These are phyloP conservation scores for Bryoerythrophyllum caledonicum DNA, from an alignment of 225 moss, liverwort and hornwort species.

Conservation along the genomic window DNA sequence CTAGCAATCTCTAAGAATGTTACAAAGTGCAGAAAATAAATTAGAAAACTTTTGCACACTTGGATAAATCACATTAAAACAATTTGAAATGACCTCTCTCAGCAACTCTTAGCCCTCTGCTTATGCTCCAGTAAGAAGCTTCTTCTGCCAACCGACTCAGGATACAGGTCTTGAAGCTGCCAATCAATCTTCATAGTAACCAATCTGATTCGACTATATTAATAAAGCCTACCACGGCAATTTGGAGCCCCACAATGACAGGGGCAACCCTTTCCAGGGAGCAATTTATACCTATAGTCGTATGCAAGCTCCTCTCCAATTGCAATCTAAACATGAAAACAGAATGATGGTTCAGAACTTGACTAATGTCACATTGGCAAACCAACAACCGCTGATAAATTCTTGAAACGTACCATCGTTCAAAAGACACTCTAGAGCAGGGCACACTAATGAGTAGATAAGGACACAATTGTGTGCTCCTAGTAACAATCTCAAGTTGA, in stretches of 20 bases:
- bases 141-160: slow-evolving; percentile 4
- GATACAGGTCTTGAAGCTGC: slow-evolving; percentile 11
- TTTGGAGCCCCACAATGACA: slow-evolving; percentile 84
- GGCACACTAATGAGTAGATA: neutral
- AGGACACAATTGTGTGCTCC: neutral
- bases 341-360: neutral
- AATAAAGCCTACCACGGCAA: slow-evolving; percentile 95
- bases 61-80: neutral
- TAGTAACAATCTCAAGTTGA: neutral
- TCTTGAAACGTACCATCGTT: neutral
- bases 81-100: slow-evolving; percentile 16
- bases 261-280: slow-evolving; percentile 90
- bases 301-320: slow-evolving; percentile 93
- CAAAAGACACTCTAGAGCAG: neutral
- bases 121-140: slow-evolving; percentile 4
- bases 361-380: neutral
- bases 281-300: slow-evolving; percentile 94
- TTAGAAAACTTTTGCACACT: neutral
- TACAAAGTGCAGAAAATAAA: neutral
- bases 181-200: slow-evolving; percentile 4
- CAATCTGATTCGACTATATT: slow-evolving; percentile 22
- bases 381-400: neutral
- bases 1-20: neutral
- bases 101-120: neutral
- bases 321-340: slow-evolving; percentile 63